Evolutionary conservation across 352 stramenopile species (phyloP).

Genomic region (Phytophthora fragariaefolia): DNA sequence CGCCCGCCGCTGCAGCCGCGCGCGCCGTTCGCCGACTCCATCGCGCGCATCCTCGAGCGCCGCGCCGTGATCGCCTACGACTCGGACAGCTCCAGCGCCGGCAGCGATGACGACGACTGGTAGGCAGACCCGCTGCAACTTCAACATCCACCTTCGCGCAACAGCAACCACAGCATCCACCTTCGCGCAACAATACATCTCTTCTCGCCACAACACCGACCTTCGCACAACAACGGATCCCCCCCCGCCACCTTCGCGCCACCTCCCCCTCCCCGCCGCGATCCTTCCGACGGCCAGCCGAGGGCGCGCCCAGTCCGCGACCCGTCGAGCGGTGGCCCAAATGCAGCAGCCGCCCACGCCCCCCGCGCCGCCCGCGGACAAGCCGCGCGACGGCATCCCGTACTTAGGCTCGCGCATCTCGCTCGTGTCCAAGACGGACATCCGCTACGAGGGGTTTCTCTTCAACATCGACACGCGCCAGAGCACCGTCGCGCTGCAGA

Average conservation of each 20-base stretch:
- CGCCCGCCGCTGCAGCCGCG: slow-evolving; percentile 12
- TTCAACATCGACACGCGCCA: slow-evolving; percentile 90
- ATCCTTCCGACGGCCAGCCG: slow-evolving; percentile 12
- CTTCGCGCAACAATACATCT: too few relatives aligned
- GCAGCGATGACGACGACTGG: slow-evolving; percentile 34
- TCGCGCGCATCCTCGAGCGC: slow-evolving; percentile 68
- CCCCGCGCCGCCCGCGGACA: slow-evolving; percentile 27
- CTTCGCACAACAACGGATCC: too few relatives aligned
- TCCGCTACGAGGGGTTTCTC: slow-evolving; percentile 86
- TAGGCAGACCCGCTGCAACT: too few relatives aligned
- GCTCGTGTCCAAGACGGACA: slow-evolving; percentile 89
- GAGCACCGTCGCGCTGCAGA: slow-evolving; percentile 84
- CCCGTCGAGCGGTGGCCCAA: too few relatives aligned
- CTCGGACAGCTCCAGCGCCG: slow-evolving; percentile 47
- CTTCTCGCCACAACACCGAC: too few relatives aligned
- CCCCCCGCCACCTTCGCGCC: neutral
- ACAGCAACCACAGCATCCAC: slow-evolving; percentile 1
- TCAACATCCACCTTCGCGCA: slow-evolving; percentile 8
- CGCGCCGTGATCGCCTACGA: slow-evolving; percentile 66
- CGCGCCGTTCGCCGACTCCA: slow-evolving; percentile 59
- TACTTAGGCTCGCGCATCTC: slow-evolving; percentile 87
- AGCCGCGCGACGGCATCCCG: slow-evolving; percentile 63
- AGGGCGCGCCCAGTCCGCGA: too few relatives aligned
- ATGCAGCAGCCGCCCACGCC: slow-evolving; percentile 44
- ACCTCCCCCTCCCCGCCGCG: slow-evolving; percentile 1